Evolutionary conservation across 306 rosid genomes (phyloP).

Genomic region (Inga laurina): DNA sequence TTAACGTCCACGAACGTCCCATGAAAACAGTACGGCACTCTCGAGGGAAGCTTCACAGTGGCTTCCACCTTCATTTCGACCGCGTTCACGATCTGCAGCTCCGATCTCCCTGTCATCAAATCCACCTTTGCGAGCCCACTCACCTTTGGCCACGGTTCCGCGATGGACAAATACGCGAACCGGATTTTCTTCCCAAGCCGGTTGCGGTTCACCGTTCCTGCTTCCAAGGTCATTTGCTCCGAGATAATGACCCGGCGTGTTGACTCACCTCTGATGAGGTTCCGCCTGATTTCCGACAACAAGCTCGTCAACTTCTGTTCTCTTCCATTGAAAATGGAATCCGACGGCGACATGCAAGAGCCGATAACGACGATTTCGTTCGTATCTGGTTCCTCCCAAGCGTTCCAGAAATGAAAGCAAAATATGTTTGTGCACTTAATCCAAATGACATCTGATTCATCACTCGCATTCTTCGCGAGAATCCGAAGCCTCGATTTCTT

Average conservation of each 20-base stretch:
- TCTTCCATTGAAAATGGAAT: constrained; percentile 62
- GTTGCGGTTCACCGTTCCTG: constrained; percentile 65
- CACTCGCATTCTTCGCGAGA: constrained; percentile 40
- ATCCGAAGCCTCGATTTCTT: constrained; percentile 63
- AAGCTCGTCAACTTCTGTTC: constrained; percentile 59
- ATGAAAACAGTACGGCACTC: constrained; percentile 77
- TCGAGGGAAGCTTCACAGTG: constrained; percentile 46
- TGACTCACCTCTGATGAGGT: constrained; percentile 48
- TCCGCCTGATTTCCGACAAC: constrained; percentile 58
- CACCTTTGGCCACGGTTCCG: constrained; percentile 80
- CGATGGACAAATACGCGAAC: constrained; percentile 59
- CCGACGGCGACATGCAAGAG: constrained; percentile 75
- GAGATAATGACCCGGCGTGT: constrained; percentile 43
- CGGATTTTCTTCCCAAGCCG: constrained; percentile 47
- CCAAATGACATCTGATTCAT: constrained; percentile 48
- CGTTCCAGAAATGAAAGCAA: constrained; percentile 74
- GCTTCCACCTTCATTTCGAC: constrained; percentile 46
- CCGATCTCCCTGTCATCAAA: constrained; percentile 55
- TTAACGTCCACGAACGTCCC: constrained; percentile 36
- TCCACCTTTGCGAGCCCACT: constrained; percentile 70
- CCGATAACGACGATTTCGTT: constrained; percentile 66
- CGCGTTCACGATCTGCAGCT: constrained; percentile 64
- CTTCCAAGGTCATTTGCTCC: constrained; percentile 58
- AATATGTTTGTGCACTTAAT: constrained; percentile 54
- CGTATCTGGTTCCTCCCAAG: constrained; percentile 66